Conservation (phyloP, 306 rosid genomes). For the Oxytropis ochrocephala region DNA sequence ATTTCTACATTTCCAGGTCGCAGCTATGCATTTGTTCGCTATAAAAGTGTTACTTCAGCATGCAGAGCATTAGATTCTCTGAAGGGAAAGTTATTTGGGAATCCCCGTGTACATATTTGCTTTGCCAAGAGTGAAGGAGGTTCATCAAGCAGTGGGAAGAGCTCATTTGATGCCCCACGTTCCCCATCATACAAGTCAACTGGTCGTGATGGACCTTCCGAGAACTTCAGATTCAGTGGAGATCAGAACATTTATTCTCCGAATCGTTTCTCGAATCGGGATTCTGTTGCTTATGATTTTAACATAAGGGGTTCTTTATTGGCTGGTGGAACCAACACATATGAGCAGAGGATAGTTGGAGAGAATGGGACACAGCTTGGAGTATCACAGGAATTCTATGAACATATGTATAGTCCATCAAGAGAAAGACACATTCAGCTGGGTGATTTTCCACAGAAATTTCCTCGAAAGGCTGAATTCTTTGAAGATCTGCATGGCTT, state of each 20-base stretch:
- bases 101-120: slow-evolving; percentile 89
- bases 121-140: slow-evolving; percentile 88
- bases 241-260: slow-evolving; percentile 49
- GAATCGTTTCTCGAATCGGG: slow-evolving; percentile 37
- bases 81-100: slow-evolving; percentile 89
- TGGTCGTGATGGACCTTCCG: slow-evolving; percentile 51
- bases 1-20: slow-evolving; percentile 91
- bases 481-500: slow-evolving; percentile 65
- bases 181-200: slow-evolving; percentile 47
- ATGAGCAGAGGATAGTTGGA: slow-evolving; percentile 52
- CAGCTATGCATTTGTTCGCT: slow-evolving; percentile 91
- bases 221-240: slow-evolving; percentile 38
- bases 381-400: slow-evolving; percentile 49
- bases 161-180: slow-evolving; percentile 44
- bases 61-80: slow-evolving; percentile 71
- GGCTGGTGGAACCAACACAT: slow-evolving; percentile 41
- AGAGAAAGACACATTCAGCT: slow-evolving; percentile 46
- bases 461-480: slow-evolving; percentile 39
- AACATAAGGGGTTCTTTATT: slow-evolving; percentile 44
- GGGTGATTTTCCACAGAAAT: slow-evolving; percentile 44
- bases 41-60: slow-evolving; percentile 56
- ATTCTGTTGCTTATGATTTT: slow-evolving; percentile 43
- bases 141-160: slow-evolving; percentile 63
- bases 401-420: slow-evolving; percentile 45
- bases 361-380: slow-evolving; percentile 50